A percentile compares a stretch with the other conserved stretches of the same genome.
Evolutionary conservation across 352 stramenopile species (phyloP).

Genomic region (Globisporangium solare): DNA sequence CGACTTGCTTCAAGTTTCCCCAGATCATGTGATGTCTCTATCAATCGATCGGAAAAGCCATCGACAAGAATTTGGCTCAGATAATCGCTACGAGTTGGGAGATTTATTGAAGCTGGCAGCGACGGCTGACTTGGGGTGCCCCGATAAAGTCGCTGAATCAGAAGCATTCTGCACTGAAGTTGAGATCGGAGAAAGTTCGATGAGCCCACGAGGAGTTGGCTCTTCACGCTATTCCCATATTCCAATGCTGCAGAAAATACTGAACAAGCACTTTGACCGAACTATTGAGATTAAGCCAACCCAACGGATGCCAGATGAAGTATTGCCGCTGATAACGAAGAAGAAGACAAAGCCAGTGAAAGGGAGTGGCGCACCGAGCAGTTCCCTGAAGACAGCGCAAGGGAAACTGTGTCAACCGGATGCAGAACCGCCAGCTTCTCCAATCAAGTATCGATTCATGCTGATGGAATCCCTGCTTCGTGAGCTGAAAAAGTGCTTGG

Average conservation of each 20-base stretch:
- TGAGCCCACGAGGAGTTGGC: slow-evolving; percentile 7
- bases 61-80: slow-evolving; percentile 15
- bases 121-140: slow-evolving; percentile 45
- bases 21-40: slow-evolving; percentile 57
- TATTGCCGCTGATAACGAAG: slow-evolving; percentile 21
- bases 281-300: slow-evolving; percentile 9
- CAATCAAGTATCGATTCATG: slow-evolving; percentile 52
- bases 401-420: slow-evolving; percentile 28
- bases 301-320: slow-evolving; percentile 19
- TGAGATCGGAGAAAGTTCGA: slow-evolving; percentile 10
- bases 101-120: slow-evolving; percentile 53
- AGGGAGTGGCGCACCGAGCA: slow-evolving; percentile 10
- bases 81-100: slow-evolving; percentile 41
- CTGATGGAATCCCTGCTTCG: slow-evolving; percentile 56
- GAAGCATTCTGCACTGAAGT: slow-evolving; percentile 17
- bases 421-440: slow-evolving; percentile 20
- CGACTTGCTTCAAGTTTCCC: slow-evolving; percentile 45
- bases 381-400: slow-evolving; percentile 21
- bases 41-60: slow-evolving; percentile 25
- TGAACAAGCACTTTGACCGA: slow-evolving; percentile 56
- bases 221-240: slow-evolving; percentile 19
- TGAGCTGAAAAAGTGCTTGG: slow-evolving; percentile 47
- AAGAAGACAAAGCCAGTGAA: slow-evolving; percentile 34
- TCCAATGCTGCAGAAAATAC: slow-evolving; percentile 34
- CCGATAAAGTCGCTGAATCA: slow-evolving; percentile 28